phyloP scores from a whole-genome alignment of 163 green algal genomes.

The Chlorella variabilis region DNA sequence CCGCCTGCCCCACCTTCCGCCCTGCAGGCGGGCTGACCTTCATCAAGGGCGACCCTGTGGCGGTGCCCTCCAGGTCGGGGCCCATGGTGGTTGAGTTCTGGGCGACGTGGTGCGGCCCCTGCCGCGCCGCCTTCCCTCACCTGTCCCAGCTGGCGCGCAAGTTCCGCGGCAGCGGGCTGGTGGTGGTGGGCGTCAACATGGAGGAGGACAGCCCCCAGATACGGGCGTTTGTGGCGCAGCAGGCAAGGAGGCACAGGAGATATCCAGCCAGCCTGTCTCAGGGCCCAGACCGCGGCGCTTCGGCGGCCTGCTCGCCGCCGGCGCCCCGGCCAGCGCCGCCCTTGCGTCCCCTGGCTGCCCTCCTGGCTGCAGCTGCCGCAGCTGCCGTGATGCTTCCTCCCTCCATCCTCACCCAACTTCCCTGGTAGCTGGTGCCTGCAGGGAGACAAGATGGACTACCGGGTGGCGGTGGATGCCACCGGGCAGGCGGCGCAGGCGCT shows the following conservation, averaged over 20 bases:
- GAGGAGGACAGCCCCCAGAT: conserved; percentile 32
- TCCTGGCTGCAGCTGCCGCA: too few relatives aligned
- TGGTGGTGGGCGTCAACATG: conserved; percentile 46
- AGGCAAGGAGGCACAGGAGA: background rate
- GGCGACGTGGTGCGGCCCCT: conserved; percentile 32
- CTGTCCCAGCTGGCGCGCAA: conserved; percentile 38
- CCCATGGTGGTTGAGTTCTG: conserved; percentile 43
- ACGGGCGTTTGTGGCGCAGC: conserved; percentile 37
- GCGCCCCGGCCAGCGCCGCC: too few relatives aligned
- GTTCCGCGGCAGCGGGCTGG: conserved; percentile 33
- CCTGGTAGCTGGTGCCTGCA: background rate
- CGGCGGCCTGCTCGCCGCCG: background rate
- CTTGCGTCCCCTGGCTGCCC: too few relatives aligned
- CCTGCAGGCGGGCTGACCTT: conserved; percentile 38
- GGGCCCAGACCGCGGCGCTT: background rate
- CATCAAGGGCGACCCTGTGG: conserved; percentile 48
- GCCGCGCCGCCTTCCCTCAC: conserved; percentile 45
- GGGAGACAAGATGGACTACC: conserved; percentile 49
- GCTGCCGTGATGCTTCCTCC: too few relatives aligned
- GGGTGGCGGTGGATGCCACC: conserved; percentile 37
- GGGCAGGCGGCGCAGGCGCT: conserved; percentile 37
- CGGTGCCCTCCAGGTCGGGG: conserved; percentile 12
- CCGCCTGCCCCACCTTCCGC: too few relatives aligned
- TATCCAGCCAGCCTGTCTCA: too few relatives aligned
- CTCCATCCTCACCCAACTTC: too few relatives aligned